Conservation (phyloP, 2,329 filamentous ascomycete genomes). For the Parascedosporium putredinis region DNA sequence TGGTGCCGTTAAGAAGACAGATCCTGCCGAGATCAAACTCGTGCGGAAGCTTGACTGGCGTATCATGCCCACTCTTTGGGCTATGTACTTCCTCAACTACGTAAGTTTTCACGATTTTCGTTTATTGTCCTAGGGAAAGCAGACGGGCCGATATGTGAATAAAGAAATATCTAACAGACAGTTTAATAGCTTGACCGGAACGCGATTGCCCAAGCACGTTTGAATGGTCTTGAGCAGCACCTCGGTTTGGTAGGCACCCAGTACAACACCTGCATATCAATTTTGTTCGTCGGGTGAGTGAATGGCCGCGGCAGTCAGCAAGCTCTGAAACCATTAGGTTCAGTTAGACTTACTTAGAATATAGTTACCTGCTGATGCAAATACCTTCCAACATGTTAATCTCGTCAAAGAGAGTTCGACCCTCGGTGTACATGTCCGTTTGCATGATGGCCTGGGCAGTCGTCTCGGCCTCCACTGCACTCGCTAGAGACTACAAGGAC, state of each 20-base stretch:
- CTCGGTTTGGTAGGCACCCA: conserved; percentile 25
- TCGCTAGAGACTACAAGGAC: conserved; percentile 27
- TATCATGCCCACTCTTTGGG: conserved; percentile 22
- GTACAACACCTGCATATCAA: conserved; percentile 26
- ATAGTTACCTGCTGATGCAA: conserved; percentile 23
- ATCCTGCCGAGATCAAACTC: conserved; percentile 22
- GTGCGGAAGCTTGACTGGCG: conserved; percentile 22
- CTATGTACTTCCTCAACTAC: conserved; percentile 25
- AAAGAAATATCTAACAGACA: background rate
- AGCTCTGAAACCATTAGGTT: too few species aligned
- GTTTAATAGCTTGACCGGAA: conserved; percentile 19
- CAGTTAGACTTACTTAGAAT: conserved; percentile 4
- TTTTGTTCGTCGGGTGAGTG: conserved; percentile 24
- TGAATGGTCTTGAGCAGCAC: conserved; percentile 22
- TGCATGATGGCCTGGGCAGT: conserved; percentile 24
- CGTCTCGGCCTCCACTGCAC: conserved; percentile 26
- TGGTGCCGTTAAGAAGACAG: conserved; percentile 22
- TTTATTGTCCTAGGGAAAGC: background rate
- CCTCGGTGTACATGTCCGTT: conserved; percentile 25
- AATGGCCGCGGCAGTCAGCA: too few species aligned
- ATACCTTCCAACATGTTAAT: conserved; percentile 30
- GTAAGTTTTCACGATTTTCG: conserved; percentile 5
- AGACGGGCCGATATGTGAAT: background rate
- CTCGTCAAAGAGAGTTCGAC: conserved; percentile 18
- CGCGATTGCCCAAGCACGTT: conserved; percentile 15